Percentiles rank a stretch among this genome's conserved stretches.
phyloP scores from a whole-genome alignment of 139 green algal genomes.

The Zygnema circumcarinatum region DNA sequence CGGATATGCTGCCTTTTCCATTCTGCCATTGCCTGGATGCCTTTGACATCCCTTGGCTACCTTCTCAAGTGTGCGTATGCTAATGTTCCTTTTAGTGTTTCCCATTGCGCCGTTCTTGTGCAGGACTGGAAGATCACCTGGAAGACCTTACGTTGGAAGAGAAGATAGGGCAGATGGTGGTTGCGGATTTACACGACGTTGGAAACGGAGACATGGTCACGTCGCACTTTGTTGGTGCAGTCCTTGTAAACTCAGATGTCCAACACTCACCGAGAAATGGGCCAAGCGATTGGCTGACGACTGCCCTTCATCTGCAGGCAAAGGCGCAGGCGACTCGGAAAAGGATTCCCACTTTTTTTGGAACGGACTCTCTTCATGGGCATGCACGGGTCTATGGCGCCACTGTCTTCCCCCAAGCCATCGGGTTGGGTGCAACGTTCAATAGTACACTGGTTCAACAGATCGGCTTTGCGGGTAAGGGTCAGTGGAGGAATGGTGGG shows the following conservation, averaged over 20 bases:
- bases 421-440: conserved; percentile 9
- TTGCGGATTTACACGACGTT: background rate
- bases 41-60: background rate
- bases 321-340: background rate
- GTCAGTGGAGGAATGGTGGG: background rate
- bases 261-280: background rate
- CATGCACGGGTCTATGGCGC: conserved; percentile 17
- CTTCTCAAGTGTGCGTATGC: background rate
- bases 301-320: background rate
- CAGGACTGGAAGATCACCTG: background rate
- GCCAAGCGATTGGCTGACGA: background rate
- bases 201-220: background rate
- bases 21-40: background rate
- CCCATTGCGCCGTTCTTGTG: background rate
- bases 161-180: conserved; percentile 51
- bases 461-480: background rate
- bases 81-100: background rate
- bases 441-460: background rate
- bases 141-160: conserved; percentile 32
- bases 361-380: conserved; percentile 19
- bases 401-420: conserved; percentile 34
- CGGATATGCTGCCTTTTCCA: background rate
- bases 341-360: conserved; percentile 10
- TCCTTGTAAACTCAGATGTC: background rate
- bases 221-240: background rate